phyloP scores from a whole-genome alignment of 352 stramenopile species.

The Globisporangium lucens region DNA sequence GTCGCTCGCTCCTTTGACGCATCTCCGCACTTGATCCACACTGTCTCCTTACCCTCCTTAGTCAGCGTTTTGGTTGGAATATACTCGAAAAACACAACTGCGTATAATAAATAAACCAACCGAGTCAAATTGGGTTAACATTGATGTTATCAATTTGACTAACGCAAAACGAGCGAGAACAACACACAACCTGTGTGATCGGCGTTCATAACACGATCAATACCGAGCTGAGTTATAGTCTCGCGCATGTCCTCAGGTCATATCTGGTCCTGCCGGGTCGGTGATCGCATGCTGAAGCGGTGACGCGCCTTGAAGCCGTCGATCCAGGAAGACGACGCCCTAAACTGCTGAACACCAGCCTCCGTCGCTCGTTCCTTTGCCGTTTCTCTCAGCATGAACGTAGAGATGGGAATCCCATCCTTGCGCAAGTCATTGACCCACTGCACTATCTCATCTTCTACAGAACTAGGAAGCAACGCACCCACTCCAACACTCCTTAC shows the following conservation, averaged over 20 bases:
- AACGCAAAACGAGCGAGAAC: too few species aligned
- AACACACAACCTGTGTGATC: background rate
- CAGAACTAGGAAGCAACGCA: too few species aligned
- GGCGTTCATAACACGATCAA: background rate
- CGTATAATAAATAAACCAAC: background rate
- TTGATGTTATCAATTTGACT: too few species aligned
- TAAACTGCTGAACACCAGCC: background rate
- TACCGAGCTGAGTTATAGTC: background rate
- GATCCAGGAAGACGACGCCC: background rate
- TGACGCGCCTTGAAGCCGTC: background rate
- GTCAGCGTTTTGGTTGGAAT: background rate
- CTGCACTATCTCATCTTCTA: too few species aligned
- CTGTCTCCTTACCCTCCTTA: background rate
- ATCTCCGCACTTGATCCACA: background rate
- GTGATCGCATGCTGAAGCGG: background rate
- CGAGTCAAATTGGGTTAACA: too few species aligned
- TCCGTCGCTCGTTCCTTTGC: background rate
- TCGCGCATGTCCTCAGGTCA: background rate
- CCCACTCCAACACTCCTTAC: too few species aligned
- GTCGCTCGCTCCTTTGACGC: background rate
- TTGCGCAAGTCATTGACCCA: background rate
- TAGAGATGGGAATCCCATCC: background rate
- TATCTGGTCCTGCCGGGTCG: background rate
- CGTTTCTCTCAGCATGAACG: background rate
- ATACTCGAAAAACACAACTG: background rate